phyloP scores from a whole-genome alignment of 441 rosid genomes.

The Flueggea neowawraea region DNA sequence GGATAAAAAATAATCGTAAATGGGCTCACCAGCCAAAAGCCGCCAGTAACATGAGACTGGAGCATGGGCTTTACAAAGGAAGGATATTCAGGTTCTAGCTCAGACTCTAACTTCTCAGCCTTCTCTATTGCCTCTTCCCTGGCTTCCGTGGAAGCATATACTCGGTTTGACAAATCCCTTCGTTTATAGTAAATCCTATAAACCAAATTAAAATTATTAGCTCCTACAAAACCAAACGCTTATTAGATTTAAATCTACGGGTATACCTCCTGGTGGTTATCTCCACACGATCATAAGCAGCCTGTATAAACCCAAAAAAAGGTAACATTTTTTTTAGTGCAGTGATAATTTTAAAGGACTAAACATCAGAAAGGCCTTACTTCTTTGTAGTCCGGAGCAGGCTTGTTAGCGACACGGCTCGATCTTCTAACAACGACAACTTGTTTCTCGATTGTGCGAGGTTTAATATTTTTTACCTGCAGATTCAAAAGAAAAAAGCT shows the following conservation, averaged over 20 bases:
- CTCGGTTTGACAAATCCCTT: conserved; percentile 48
- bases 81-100: conserved; percentile 39
- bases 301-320: conserved; percentile 22
- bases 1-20: not conserved
- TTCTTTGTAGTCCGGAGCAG: conserved; percentile 47
- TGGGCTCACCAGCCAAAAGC: conserved; percentile 71
- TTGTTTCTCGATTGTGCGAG: conserved; percentile 33
- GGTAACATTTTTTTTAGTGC: no score
- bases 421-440: conserved; percentile 58
- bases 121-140: conserved; percentile 47
- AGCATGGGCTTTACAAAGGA: conserved; percentile 61
- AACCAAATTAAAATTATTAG: not conserved
- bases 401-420: conserved; percentile 47
- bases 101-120: conserved; percentile 53
- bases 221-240: no score
- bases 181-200: conserved; percentile 29
- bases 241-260: not conserved
- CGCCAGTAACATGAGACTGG: conserved; percentile 67
- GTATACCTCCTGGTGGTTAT: conserved; percentile 41
- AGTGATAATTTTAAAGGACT: no score
- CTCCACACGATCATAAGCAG: conserved; percentile 26
- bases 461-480: conserved; percentile 42
- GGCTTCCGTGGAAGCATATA: conserved; percentile 53
- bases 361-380: conserved; percentile 13
- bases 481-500: not conserved